Evolutionary conservation across 768 basidiomycete genomes (phyloP), one percentile per base, ranked within the genome.

Genomic region (Russula foetens): DNA sequence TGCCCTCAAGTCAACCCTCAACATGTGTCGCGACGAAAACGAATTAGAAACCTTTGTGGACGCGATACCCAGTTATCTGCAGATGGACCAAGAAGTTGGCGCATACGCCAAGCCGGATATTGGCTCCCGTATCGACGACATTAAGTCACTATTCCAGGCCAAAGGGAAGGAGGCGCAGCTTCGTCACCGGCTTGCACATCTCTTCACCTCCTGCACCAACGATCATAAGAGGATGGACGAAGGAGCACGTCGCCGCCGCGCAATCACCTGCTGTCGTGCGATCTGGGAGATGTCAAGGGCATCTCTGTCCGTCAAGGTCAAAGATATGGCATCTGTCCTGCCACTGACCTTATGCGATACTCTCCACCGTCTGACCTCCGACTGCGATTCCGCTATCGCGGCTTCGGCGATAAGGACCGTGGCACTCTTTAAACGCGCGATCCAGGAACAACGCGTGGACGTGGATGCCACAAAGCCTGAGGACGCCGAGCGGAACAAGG

Each of bases 211-310:
- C n/a, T 63, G 62, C 31, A 24, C 50, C 31, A 33, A 49, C 4
- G 48, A 14, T 7, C 19, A 63, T n/a, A 53, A 47, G 35, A 46
- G 51, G 21, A 55, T 63, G 53, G 58, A 60, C 26, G 38, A 61
- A 8, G 28, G 9, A 8, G 31, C 17, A 11, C 62, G 62, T 19
- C 39, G 53, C 17, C 59, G 44, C 9, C 62, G 62, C n/a, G 59
- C 59, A 3, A 35, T 62, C 41, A 51, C 46, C 11, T 63, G 62
- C 17, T 12, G 49, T n/a, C 52, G 44, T n/a, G 62, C 53, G 7
- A 19, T 62, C 53, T 39, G 47, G 41, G 53, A 61, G 26, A 33
- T 63, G 14, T 53, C 53, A 23, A 55, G 17, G 19, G 52, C 59
- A 19, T 55, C 28, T 21, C 44, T 62, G 43, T 43, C 60, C 19